Evolutionary conservation across 495 filamentous ascomycete genomes (phyloP).

Genomic region (Barbatosphaeria neglecta): DNA sequence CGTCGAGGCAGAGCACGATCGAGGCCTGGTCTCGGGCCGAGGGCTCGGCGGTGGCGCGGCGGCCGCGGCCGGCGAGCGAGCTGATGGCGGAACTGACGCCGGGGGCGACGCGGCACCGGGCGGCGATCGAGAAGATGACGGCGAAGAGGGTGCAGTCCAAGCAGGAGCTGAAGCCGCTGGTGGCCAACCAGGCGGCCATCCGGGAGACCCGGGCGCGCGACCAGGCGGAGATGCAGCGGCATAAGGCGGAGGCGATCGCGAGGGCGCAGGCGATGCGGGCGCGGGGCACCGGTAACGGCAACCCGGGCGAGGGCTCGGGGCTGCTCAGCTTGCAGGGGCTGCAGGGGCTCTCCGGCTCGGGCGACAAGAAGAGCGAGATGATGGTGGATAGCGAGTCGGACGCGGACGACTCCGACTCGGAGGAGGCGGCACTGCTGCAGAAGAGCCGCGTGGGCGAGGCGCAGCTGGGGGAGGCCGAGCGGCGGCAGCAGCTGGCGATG

Average conservation of each 20-base stretch:
- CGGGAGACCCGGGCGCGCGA: constrained; percentile 61
- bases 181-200: constrained; percentile 35
- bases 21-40: constrained; percentile 44
- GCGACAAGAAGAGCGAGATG: constrained; percentile 60
- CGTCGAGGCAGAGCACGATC: constrained; percentile 55
- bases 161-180: constrained; percentile 23
- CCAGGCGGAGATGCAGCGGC: constrained; percentile 59
- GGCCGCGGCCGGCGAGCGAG: no score
- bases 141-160: constrained; percentile 19
- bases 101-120: constrained; percentile 22
- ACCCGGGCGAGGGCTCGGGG: constrained; percentile 65
- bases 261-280: constrained; percentile 48
- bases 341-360: no score
- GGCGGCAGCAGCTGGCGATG: constrained; percentile 34
- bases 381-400: constrained; percentile 84
- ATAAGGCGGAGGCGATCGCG: constrained; percentile 55
- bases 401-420: constrained; percentile 49
- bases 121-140: constrained; percentile 26
- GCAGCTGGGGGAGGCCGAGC: constrained; percentile 39
- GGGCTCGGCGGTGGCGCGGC: neutral
- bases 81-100: constrained; percentile 20
- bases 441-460: constrained; percentile 34
- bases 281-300: no score
- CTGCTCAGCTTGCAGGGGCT: no score
- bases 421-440: constrained; percentile 23